Base-by-base conservation (phyloP, 257 asterid species). In the Lantana camara region DNA sequence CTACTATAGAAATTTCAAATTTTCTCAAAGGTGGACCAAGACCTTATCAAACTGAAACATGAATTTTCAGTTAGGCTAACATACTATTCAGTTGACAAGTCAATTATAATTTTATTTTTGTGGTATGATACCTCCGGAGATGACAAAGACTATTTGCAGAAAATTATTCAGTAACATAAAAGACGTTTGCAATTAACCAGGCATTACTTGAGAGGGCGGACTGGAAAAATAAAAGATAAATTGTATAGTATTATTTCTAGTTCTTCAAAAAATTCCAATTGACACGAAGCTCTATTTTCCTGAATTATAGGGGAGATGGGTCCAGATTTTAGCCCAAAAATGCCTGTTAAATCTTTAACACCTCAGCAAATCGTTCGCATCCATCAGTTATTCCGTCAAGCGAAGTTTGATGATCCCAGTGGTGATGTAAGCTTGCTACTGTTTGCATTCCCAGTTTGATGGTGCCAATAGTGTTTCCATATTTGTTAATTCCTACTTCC, bases 331-430 rank as follows among this genome's bases (percentile, higher is more conserved):
- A 69, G 81, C 76, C 79, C 83, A 17, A 83, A 85, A 77, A 82
- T 69, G 77, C 53, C 79, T 15, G 95, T 87, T 57, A 90, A 83
- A 72, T 82, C 96, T 56, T 83, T 90, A 61, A 75, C 85, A 66
- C 51, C 96, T 10, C 96, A 87, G 85, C 97, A 90, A 78, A 83
- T 90, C 72, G 95, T 87, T 53, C 96, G 97, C 57, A 83, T 90
- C 55, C 95, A 82, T 67, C 97, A 90, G 83, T 77, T 90, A 73
- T 87, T 90, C 85, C 96, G 96, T 65, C 97, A 90, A 85, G 96
- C 97, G 62, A 87, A 90, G 70, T 90, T 87, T 77, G 92, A 90
- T 55, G 96, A 90, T 75, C 97, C 96, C 55, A 87, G 85, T 64
- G 95, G 95, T 58, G 92, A 85, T 68, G 97, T 87, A 82, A 75